These are phyloP conservation scores for Takakia lepidozioides DNA, from an alignment of 225 moss, liverwort and hornwort species.

Conservation along the genomic window DNA sequence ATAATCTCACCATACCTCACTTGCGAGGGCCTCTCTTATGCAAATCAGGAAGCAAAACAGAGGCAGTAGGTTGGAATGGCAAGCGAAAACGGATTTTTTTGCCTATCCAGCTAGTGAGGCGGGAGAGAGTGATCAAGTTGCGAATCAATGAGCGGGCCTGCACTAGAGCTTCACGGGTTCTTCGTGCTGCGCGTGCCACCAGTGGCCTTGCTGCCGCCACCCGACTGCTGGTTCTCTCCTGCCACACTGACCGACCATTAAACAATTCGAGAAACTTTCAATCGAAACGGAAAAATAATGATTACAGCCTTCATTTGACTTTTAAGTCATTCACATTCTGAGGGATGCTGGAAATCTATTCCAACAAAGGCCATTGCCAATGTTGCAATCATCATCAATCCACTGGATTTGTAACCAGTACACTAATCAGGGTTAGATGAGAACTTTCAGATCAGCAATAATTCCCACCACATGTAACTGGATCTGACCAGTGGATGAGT, in stretches of 20 bases:
- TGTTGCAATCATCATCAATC: no score
- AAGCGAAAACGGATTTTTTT: conserved; percentile 8
- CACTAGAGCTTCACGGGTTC: conserved; percentile 69
- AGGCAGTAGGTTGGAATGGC: conserved; percentile 25
- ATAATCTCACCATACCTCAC: no score
- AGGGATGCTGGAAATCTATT: conserved; percentile 23
- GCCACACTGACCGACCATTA: conserved; percentile 82
- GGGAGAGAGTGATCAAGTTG: conserved; percentile 72
- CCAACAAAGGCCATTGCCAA: background rate
- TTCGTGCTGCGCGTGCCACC: conserved; percentile 83
- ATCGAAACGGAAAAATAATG: no score
- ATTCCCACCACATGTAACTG: no score
- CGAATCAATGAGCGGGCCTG: conserved; percentile 72
- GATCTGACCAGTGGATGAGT: no score
- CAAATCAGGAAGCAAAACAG: conserved; percentile 28
- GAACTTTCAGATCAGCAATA: no score
- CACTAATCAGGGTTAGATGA: no score
- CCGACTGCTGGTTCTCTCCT: conserved; percentile 65
- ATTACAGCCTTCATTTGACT: no score
- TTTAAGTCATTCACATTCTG: no score
- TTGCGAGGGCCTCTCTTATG: conserved; percentile 19
- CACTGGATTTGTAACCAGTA: no score
- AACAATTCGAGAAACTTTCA: conserved; percentile 32
- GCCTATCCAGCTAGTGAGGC: conserved; percentile 72
- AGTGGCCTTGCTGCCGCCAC: conserved; percentile 74